Conservation (phyloP, 106 monocot species). For the Platanthera zijinensis region DNA sequence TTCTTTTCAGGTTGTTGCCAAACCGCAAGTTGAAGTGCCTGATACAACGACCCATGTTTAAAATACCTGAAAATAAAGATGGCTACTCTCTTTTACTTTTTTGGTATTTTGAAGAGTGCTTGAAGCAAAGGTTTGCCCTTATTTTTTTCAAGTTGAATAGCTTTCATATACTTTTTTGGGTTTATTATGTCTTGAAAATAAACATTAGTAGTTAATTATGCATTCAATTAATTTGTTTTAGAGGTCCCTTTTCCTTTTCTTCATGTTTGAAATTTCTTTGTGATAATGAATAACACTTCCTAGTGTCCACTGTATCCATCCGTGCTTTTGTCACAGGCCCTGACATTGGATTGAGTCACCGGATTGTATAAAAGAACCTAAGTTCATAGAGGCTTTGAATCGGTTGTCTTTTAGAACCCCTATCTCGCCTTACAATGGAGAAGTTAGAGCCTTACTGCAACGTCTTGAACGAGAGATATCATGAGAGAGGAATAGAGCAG, state of each 20-base stretch:
- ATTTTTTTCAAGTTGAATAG: neutral
- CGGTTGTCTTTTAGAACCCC: too few species aligned
- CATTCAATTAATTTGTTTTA: neutral
- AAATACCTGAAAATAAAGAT: constrained; percentile 76
- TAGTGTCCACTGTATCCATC: neutral
- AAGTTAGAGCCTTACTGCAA: too few species aligned
- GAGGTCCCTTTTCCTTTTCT: neutral
- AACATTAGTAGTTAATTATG: neutral
- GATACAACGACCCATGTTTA: constrained; percentile 58
- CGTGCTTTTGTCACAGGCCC: too few species aligned
- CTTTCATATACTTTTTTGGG: neutral
- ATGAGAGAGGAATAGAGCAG: too few species aligned
- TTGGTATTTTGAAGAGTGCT: constrained; percentile 75
- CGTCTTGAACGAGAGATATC: too few species aligned
- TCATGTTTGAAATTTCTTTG: neutral
- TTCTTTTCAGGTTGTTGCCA: constrained; percentile 43
- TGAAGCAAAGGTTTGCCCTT: constrained; percentile 67
- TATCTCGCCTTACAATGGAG: too few species aligned
- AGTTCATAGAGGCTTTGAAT: too few species aligned
- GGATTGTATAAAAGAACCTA: too few species aligned
- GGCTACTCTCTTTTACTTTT: constrained; percentile 53
- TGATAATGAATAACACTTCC: neutral
- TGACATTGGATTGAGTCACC: too few species aligned
- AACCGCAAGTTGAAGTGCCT: constrained; percentile 84
- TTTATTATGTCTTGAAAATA: neutral